Conservation (phyloP, 1,284 basidiomycete species). For the Naganishia sp. region DNA sequence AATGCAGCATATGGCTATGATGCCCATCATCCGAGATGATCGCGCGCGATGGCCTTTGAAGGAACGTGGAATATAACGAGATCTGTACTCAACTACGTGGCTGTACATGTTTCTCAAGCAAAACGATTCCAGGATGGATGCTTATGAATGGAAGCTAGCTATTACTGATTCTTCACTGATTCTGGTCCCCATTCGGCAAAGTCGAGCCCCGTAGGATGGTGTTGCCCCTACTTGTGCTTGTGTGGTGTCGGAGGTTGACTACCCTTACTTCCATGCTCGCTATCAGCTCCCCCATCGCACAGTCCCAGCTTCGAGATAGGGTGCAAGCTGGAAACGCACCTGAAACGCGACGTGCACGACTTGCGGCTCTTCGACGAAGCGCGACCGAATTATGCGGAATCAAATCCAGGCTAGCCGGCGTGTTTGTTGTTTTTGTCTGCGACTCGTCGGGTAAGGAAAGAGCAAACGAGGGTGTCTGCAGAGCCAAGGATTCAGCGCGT, state of each 20-base stretch:
- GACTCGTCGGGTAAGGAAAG: constrained; percentile 25
- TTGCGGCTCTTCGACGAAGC: not conserved
- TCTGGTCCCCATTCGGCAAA: no score
- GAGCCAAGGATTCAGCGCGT: not conserved
- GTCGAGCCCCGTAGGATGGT: no score
- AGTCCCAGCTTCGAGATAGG: no score
- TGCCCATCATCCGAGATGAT: not conserved
- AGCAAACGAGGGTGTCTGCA: not conserved
- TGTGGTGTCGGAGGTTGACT: no score
- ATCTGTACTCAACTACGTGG: not conserved
- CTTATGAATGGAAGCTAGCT: no score
- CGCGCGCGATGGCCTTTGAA: not conserved
- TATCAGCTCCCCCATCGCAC: no score
- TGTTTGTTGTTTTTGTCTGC: constrained; percentile 21
- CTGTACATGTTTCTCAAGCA: no score
- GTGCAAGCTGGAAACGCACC: no score
- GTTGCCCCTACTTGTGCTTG: no score
- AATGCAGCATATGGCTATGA: constrained; percentile 10
- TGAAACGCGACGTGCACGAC: not conserved
- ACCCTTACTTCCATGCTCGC: no score
- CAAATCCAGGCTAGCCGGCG: not conserved
- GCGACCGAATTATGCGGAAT: constrained; percentile 3
- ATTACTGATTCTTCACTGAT: no score
- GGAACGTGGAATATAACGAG: not conserved
- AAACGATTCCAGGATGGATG: no score